Evolutionary conservation across 2,329 filamentous ascomycete species (phyloP), one percentile per base, ranked within the genome.

Genomic region (Thielaviopsis musarum): DNA sequence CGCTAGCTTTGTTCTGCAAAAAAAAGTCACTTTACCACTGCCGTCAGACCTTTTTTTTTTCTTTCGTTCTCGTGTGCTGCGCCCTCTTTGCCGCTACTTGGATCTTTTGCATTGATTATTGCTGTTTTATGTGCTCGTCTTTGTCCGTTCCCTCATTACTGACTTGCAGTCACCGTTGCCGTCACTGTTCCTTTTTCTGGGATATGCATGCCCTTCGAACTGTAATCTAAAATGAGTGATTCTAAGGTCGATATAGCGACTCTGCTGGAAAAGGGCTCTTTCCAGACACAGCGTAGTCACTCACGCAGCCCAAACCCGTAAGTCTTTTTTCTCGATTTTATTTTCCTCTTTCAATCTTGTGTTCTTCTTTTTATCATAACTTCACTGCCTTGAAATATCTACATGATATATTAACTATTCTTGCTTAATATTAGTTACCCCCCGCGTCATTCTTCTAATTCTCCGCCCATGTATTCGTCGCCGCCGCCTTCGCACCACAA

Each of bases 231-330:
- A 21, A 59, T 59, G 58, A 26, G 53, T 45, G 58, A 59, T 48
- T 59, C 58, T 9, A 59, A 59, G 54, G 24, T 59, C 19, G 58
- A 59, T 45, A 59, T 59, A 53, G 53, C 58, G 30, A 59, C 53
- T 30, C 58, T 59, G 13, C 45, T 59, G 22, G 58, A 56, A 49
- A 59, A 59, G 48, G 58, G 58, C 26, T 59, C 58, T 15, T 59
- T 59, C 19, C 28, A 53, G 15, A 59, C 58, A n/a, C 58, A 59
- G 21, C 53, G 58, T 28, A 59, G 41, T 22, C 52, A 54, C 34
- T 59, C 58, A 28, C 58, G 58, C 41, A 59, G 58, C 49, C 58
- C 58, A 34, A 59, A 59, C 26, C 58, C 58, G 58, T 59, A 59
- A 59, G 58, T 53, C 22, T 54, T 54, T 30, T 52, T 56, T 54